Base-by-base conservation (phyloP, 2,329 filamentous ascomycete genomes). In the Sclerotinia trifoliorum region DNA sequence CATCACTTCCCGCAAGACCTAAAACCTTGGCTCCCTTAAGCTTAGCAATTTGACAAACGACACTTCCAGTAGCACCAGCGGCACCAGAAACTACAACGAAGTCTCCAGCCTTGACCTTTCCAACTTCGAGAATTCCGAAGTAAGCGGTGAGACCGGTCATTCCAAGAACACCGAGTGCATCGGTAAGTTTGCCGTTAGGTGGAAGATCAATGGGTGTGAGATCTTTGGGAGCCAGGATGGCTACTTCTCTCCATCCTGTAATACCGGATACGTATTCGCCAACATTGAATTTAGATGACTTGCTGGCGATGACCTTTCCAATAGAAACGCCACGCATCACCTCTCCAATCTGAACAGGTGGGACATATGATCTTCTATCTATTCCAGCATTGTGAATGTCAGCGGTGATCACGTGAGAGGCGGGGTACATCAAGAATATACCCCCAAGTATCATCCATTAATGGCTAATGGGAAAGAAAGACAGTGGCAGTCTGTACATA, bases 11-110 rank as follows among this genome's bases (percentile, higher is more conserved):
- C 0, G 88, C 88, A 70, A 92, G 82, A 8, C 89, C 90, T 17
- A 92, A 86, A 3, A 82, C 75, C 72, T 80, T 85, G 73, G 60
- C 85, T 17, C 89, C 91, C 78, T 88, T 87, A 65, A 92, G 80
- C 81, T 92, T 93, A 24, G 90, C 90, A 72, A 94, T 92, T 79
- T 94, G 91, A 0, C 90, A 90, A 0, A 87, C 91, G 1, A 94
- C 86, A 75, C 85, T 90, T 1, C 91, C 91, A 0, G 91, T 94
- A 0, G 91, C 91, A 2, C 91, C 91, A 0, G 91, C 91, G 1
- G 91, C 91, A 8, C 90, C 91, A 11, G 87, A 90, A 0, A 94
- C 89, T 10, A 94, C 90, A 1, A 94, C 90, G 5, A 90, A 88
- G 71, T 94, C 90, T 5, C 90, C 90, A 0, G 84, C 78, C 77